Evolutionary conservation across 495 filamentous ascomycete genomes (phyloP), one percentile per base, ranked within the genome.

Genomic region (Xylaria scruposa): DNA sequence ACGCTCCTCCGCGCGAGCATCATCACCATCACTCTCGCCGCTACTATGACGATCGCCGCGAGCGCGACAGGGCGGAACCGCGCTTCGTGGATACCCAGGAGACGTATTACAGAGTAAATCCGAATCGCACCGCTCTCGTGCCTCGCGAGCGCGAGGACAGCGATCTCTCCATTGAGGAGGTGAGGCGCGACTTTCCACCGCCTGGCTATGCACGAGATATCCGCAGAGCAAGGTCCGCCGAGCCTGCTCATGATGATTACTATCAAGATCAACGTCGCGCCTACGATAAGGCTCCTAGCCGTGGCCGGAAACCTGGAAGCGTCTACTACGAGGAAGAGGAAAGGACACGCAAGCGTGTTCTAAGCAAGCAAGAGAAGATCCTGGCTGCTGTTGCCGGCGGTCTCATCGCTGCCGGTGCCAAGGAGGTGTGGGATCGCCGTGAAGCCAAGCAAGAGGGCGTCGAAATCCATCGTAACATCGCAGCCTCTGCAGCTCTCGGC

Each of bases 151-250:
- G 87, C 62, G 82, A 85, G 70, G 88, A 90, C 71, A 85, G 85
- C 73, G 90, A 91, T 68, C 73, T 90, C 36, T 86, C 88, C 3
- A 81, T 92, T 72, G 91, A 93, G 80, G 89, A 92, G 80, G 84
- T 92, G 58, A 86, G 84, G 70, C 87, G 90, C 61, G 89, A 92
- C 42, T 93, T 91, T 72, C 90, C 89, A 0, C 89, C 91, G 40
- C 83, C 90, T 79, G 83, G 83, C 58, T 83, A 85, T 72, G 75
- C 80, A 78, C 82, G 87, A 58, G 81, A 89, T 78, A 68, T 89
- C 84, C 78, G 83, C 69, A 84, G 89, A 29, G 77, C 85, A 66
- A 80, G 85, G 56, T 88, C 86, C 17, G 83, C 85, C 67, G 87
- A 86, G 31, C 80, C 79, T 46, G 78, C 82, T 72, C 78, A 83